Percentiles rank a stretch among this genome's conserved stretches.
These are phyloP conservation scores for Dactylis glomerata DNA, from an alignment of 176 grass and related monocot species.

Conservation along the genomic window DNA sequence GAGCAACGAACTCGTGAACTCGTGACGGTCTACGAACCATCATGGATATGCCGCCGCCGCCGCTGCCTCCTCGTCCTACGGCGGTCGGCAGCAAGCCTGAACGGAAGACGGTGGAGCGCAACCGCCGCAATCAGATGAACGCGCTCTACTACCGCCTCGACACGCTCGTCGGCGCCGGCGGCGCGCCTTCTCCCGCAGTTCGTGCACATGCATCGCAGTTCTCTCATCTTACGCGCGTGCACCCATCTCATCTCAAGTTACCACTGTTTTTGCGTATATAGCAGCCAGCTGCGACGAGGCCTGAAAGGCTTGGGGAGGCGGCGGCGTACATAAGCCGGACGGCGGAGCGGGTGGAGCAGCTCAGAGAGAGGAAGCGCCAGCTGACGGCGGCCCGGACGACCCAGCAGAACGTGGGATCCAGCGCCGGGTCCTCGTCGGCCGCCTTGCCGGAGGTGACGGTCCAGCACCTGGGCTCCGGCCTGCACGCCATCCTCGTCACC, in stretches of 20 bases:
- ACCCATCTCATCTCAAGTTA: not conserved
- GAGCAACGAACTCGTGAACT: not conserved
- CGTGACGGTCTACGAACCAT: not conserved
- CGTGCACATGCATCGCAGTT: not conserved
- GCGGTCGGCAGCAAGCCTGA: constrained; percentile 31
- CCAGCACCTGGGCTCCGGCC: constrained; percentile 53
- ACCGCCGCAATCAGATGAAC: constrained; percentile 74
- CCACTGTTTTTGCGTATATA: not conserved
- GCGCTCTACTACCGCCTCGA: constrained; percentile 57
- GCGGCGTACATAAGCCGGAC: constrained; percentile 52
- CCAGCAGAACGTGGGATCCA: not conserved
- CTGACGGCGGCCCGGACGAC: constrained; percentile 11
- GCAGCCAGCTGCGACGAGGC: constrained; percentile 24
- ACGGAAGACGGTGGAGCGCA: constrained; percentile 70
- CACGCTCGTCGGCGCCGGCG: constrained; percentile 43
- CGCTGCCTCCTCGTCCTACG: not conserved
- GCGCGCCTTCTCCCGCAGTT: constrained; percentile 3
- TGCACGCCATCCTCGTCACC: constrained; percentile 45
- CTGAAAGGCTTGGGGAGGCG: constrained; percentile 59
- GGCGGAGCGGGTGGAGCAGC: constrained; percentile 50
- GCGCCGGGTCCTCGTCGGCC: constrained; percentile 14
- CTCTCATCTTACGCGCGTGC: no score
- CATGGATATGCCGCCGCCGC: constrained; percentile 49
- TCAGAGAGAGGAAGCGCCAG: constrained; percentile 63
- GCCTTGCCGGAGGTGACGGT: constrained; percentile 49